These are phyloP conservation scores for Alternaria postmessia DNA, from an alignment of 2,329 filamentous ascomycete genomes.

Conservation along the genomic window DNA sequence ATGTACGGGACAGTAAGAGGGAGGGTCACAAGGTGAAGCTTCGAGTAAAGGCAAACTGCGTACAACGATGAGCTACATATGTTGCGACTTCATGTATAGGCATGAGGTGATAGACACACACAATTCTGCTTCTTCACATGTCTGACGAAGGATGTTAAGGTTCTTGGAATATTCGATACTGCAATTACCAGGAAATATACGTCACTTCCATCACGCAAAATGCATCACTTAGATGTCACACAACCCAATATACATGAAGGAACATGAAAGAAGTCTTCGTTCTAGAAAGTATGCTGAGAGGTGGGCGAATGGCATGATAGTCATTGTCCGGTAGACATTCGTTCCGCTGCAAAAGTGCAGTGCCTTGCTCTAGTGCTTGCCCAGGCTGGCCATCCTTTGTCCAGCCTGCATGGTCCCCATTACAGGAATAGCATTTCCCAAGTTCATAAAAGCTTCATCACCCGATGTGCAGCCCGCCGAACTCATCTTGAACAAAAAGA, in stretches of 20 bases:
- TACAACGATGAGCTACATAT: background rate
- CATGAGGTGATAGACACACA: background rate
- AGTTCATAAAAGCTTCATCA: slow-evolving; percentile 20
- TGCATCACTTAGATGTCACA: background rate
- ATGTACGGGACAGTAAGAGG: fast-evolving
- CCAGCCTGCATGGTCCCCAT: slow-evolving; percentile 19
- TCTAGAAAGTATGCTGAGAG: slow-evolving; percentile 26
- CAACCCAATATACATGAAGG: background rate
- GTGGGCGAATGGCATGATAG: slow-evolving; percentile 35
- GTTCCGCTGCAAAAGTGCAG: slow-evolving; percentile 13
- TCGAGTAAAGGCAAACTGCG: background rate
- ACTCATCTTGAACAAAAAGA: slow-evolving; percentile 37
- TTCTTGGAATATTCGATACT: background rate
- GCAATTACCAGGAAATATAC: background rate
- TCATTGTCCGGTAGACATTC: slow-evolving; percentile 28
- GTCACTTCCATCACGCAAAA: background rate
- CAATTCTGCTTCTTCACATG: no score
- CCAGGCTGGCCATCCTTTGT: slow-evolving; percentile 25
- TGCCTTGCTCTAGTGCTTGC: slow-evolving; percentile 31
- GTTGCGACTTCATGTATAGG: background rate
- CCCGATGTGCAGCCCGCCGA: slow-evolving; percentile 33
- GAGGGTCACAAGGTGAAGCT: background rate
- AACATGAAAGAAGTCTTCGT: slow-evolving; percentile 10
- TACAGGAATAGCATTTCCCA: slow-evolving; percentile 9
- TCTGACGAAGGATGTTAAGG: fast-evolving